phyloP scores from a whole-genome alignment of 805 yeast species.

The Cyberlindnera xylosilytica region DNA sequence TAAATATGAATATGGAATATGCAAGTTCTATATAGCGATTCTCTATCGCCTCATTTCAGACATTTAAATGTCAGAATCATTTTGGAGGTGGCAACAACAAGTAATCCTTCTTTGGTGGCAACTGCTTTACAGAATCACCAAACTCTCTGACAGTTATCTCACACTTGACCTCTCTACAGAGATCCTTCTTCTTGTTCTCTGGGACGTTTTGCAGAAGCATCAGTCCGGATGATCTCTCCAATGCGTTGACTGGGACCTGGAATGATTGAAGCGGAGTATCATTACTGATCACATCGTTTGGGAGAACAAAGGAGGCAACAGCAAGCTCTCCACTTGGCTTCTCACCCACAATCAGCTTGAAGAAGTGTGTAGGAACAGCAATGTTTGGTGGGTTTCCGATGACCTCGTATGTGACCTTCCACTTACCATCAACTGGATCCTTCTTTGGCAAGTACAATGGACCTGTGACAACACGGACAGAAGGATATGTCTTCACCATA shows the following conservation, averaged over 20 bases:
- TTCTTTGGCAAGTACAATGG: constrained; percentile 84
- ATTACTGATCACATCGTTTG: constrained; percentile 79
- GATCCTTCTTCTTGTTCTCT: constrained; percentile 47
- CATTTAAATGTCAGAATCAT: too few relatives aligned
- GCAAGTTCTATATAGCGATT: not conserved
- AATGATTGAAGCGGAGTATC: constrained; percentile 65
- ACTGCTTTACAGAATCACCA: constrained; percentile 33
- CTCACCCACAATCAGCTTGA: constrained; percentile 87
- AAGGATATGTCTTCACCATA: constrained; percentile 64
- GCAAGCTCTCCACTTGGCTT: constrained; percentile 47
- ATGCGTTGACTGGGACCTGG: constrained; percentile 85
- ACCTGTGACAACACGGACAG: constrained; percentile 88
- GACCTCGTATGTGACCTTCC: constrained; percentile 80
- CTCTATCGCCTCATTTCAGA: too few relatives aligned
- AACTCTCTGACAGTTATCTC: constrained; percentile 81
- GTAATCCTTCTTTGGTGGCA: constrained; percentile 17
- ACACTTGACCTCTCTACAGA: constrained; percentile 82
- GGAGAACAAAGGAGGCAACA: constrained; percentile 91
- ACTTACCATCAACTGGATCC: constrained; percentile 78
- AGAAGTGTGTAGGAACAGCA: constrained; percentile 98
- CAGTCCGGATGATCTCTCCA: constrained; percentile 84
- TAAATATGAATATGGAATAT: too few relatives aligned
- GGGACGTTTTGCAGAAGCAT: constrained; percentile 74
- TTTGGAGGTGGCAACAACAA: constrained; percentile 14
- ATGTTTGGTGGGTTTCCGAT: constrained; percentile 95